Evolutionary conservation across 306 rosid genomes (phyloP).

Genomic region (Medicago arabica): DNA sequence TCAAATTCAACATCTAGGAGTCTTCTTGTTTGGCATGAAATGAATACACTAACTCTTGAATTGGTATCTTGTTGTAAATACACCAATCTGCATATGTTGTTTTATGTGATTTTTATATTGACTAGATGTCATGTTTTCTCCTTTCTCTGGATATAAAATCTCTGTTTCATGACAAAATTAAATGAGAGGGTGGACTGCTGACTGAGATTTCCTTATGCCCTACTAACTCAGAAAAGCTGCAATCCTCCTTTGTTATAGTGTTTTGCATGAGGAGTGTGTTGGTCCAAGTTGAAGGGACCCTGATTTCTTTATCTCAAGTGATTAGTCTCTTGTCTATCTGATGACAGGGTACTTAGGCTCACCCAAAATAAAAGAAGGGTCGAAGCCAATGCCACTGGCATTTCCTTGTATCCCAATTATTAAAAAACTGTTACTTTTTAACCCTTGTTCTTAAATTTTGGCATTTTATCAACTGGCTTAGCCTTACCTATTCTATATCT

Average conservation of each 20-base stretch:
- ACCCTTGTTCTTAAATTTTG: not conserved
- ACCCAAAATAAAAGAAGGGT: not conserved
- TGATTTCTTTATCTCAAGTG: not conserved
- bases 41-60: conserved; percentile 21
- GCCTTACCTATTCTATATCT: not conserved
- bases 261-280: not conserved
- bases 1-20: conserved; percentile 4
- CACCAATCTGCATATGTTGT: conserved; percentile 9
- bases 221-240: not conserved
- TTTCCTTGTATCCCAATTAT: no score
- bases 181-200: not conserved
- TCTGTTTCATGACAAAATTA: not conserved
- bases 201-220: no score
- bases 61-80: conserved; percentile 36
- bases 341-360: not conserved
- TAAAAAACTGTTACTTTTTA: no score
- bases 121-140: not conserved
- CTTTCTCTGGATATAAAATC: not conserved
- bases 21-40: not conserved
- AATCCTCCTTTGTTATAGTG: not conserved
- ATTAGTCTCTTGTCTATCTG: not conserved
- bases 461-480: not conserved
- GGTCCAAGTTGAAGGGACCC: not conserved
- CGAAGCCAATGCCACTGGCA: not conserved
- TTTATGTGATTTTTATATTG: conserved; percentile 25